Evolutionary conservation across 106 monocot species (phyloP), one percentile per base, ranked within the genome.

Genomic region (Phalaenopsis equestris): DNA sequence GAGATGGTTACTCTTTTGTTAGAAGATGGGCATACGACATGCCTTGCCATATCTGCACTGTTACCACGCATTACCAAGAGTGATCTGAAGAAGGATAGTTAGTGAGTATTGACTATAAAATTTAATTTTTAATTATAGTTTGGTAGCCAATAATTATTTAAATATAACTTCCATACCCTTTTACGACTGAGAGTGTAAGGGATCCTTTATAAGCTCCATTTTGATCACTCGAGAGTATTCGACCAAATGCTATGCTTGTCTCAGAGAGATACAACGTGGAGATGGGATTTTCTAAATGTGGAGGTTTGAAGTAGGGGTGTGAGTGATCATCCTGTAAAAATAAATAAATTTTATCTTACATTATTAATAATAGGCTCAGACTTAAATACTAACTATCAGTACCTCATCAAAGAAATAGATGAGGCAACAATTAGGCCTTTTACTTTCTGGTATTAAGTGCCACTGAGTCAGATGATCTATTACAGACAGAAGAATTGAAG

Each of bases 401-500:
- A 95, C 98, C 98, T 99, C 94, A 38, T 99, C 98, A 36, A 99
- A 95, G 86, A 95, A 99, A 72, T 99, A 93, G 83, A 99, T 91
- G 42, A 99, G 87, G 81, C 94, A 93, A 76, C 98, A 95, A 83
- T 99, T 95, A 5, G 98, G 98, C 55, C 85, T 91, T 79, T 86
- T 94, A 41, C 75, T 88, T 72, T 99, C 94, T 36, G 98, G 94
- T 70, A 99, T 88, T 67, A 99, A 77, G 38, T 86, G 88, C 98
- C 98, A 99, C 21, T 92, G 92, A 55, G 88, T 85, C 12, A 99
- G 87, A 56, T 93, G 93, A 72, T 99, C 88, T 24, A 99, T 84
- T 41, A 95, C 93, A n/a, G 82, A 77, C 72, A 89, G 90, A 42
- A 99, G 73, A 12, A 91, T 86, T 15, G 72, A 43, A 15, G 98